These are phyloP conservation scores for Trichomonas tenax DNA, from an alignment of 208 protist species.

Conservation along the genomic window DNA sequence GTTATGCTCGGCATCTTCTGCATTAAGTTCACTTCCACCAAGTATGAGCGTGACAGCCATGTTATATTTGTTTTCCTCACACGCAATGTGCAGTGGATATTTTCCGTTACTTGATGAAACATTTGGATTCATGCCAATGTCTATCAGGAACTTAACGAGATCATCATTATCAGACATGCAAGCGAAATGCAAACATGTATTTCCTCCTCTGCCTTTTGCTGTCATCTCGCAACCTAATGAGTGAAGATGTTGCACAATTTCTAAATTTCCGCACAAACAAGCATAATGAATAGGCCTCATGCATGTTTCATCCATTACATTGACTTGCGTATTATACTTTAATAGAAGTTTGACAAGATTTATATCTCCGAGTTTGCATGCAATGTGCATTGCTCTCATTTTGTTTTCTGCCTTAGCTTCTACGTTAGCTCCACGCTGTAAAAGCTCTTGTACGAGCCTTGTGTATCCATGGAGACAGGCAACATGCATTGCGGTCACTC, in stretches of 20 bases:
- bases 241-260: neutral
- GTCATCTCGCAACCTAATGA: neutral
- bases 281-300: neutral
- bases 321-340: neutral
- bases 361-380: neutral
- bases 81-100: neutral
- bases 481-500: neutral
- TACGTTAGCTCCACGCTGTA: neutral
- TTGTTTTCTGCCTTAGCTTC: neutral
- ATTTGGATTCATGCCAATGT: neutral
- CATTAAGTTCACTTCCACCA: neutral
- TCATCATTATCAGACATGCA: neutral
- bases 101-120: neutral
- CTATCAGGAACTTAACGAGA: neutral
- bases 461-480: neutral
- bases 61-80: neutral
- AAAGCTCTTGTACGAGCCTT: neutral
- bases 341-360: neutral
- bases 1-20: neutral
- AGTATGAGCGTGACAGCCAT: neutral
- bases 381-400: neutral
- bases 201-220: neutral
- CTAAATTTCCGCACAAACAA: neutral
- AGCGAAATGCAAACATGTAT: neutral
- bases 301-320: neutral